A percentile compares a stretch with the other conserved stretches of the same genome.
Conservation (phyloP, 2,329 filamentous ascomycete species). For the Diaporthe caulivora region DNA sequence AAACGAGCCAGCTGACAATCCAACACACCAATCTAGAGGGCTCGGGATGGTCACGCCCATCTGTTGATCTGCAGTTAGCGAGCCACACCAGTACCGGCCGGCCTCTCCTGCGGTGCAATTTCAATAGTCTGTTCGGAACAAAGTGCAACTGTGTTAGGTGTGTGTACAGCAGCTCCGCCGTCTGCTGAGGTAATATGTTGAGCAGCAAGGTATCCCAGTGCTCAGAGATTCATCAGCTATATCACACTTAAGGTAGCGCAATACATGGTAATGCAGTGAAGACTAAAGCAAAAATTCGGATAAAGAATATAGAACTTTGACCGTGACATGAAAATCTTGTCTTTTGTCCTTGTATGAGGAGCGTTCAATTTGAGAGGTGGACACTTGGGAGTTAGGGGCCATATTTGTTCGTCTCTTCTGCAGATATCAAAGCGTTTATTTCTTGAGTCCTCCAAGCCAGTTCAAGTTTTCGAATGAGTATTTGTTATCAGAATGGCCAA, state of each 20-base stretch:
- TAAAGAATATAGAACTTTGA: too few relatives aligned
- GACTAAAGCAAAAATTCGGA: too few relatives aligned
- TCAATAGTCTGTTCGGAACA: too few relatives aligned
- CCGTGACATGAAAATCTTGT: constrained; percentile 11
- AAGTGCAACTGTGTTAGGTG: too few relatives aligned
- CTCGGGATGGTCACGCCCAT: background rate
- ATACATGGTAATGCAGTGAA: too few relatives aligned
- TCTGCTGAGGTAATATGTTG: too few relatives aligned
- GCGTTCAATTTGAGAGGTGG: background rate
- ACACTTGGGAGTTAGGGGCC: constrained; percentile 9
- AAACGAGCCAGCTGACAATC: constrained; percentile 1
- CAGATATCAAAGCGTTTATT: constrained; percentile 6
- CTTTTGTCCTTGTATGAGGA: constrained; percentile 1
- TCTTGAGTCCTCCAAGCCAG: constrained; percentile 7
- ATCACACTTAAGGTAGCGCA: too few relatives aligned
- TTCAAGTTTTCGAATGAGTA: background rate
- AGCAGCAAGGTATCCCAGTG: too few relatives aligned
- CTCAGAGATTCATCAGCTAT: too few relatives aligned
- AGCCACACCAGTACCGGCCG: too few relatives aligned
- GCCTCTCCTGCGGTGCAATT: too few relatives aligned
- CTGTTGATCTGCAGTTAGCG: background rate
- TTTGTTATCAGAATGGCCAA: constrained; percentile 10
- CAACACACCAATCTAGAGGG: background rate
- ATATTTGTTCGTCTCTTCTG: constrained; percentile 6
- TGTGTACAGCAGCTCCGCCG: too few relatives aligned